A percentile compares a stretch with the other conserved stretches of the same genome.
These are phyloP conservation scores for Casuarina equisetifolia DNA, from an alignment of 306 rosid genomes.

Conservation along the genomic window DNA sequence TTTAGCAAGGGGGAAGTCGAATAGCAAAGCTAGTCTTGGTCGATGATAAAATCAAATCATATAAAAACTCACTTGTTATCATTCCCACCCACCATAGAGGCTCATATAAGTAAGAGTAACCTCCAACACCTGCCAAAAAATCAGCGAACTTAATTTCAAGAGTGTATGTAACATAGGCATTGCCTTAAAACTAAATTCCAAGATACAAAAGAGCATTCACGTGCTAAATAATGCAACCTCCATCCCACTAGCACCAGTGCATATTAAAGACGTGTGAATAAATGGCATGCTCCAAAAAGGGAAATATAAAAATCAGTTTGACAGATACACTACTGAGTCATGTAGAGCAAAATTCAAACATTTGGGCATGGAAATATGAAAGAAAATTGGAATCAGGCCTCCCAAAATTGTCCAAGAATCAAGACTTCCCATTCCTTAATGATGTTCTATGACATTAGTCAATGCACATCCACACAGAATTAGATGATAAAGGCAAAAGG, in stretches of 20 bases:
- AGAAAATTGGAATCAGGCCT: background rate
- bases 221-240: background rate
- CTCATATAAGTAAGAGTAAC: slow-evolving; percentile 96
- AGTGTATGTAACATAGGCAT: background rate
- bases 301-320: background rate
- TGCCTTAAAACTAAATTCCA: background rate
- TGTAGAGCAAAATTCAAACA: background rate
- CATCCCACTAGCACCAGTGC: background rate
- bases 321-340: background rate
- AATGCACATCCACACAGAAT: background rate
- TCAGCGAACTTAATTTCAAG: slow-evolving; percentile 30
- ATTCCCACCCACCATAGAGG: slow-evolving; percentile 99
- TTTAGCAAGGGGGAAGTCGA: slow-evolving; percentile 4
- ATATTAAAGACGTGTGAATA: background rate
- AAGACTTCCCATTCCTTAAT: background rate
- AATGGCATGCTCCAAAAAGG: background rate
- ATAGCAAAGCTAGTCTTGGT: slow-evolving; percentile 1
- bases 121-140: slow-evolving; percentile 78
- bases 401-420: background rate
- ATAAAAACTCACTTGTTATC: slow-evolving; percentile 84
- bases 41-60: slow-evolving; percentile 22
- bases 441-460: background rate
- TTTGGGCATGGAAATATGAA: background rate
- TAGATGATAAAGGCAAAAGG: background rate
- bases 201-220: background rate